phyloP scores from a whole-genome alignment of 225 moss, liverwort and hornwort genomes.

The Polytrichum formosum region DNA sequence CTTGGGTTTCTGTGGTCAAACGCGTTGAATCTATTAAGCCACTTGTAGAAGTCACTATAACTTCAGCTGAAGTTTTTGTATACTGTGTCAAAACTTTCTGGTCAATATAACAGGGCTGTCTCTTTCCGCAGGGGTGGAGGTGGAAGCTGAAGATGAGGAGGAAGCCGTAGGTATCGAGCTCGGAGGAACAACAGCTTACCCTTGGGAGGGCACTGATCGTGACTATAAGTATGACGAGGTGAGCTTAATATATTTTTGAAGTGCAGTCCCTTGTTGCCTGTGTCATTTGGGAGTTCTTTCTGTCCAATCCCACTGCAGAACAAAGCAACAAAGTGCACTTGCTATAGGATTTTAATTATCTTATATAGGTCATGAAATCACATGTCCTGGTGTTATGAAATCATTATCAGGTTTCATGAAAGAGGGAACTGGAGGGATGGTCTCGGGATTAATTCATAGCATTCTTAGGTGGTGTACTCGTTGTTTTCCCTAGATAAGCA shows the following conservation, averaged over 20 bases:
- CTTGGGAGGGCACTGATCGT: constrained; percentile 76
- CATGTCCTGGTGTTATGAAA: too few relatives aligned
- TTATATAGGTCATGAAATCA: too few relatives aligned
- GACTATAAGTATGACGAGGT: constrained; percentile 86
- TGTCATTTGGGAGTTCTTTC: too few relatives aligned
- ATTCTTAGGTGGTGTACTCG: too few relatives aligned
- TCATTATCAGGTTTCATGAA: too few relatives aligned
- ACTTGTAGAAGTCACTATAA: neutral
- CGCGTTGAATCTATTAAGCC: neutral
- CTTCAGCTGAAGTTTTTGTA: constrained; percentile 20
- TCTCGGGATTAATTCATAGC: too few relatives aligned
- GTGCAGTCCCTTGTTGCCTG: neutral
- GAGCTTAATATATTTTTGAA: neutral
- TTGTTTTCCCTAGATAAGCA: too few relatives aligned
- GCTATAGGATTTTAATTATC: too few relatives aligned
- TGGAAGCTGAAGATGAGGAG: constrained; percentile 58
- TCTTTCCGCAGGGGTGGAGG: constrained; percentile 14
- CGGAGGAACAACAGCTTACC: constrained; percentile 36
- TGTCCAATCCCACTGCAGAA: too few relatives aligned
- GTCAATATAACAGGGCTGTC: too few relatives aligned
- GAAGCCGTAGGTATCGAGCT: constrained; percentile 59
- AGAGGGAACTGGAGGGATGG: too few relatives aligned
- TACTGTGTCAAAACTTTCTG: neutral
- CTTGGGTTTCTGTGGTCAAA: neutral
- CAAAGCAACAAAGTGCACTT: too few relatives aligned